Conservation (phyloP, 2,329 filamentous ascomycete genomes). For the Cyphellophora attinorum region DNA sequence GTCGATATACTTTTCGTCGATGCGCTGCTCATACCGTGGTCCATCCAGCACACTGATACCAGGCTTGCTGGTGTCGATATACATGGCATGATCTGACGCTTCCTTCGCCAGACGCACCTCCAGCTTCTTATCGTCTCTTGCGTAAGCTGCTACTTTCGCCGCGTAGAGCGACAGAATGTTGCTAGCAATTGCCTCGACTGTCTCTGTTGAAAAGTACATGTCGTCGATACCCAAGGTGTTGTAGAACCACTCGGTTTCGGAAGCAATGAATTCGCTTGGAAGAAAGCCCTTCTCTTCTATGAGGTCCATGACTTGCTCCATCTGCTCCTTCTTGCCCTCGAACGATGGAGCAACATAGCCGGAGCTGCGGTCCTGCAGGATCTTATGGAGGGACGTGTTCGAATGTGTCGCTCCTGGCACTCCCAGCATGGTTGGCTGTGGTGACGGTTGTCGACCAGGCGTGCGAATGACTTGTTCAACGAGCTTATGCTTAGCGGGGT, state of each 20-base stretch:
- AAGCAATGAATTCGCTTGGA: conserved; percentile 69
- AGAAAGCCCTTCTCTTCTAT: conserved; percentile 77
- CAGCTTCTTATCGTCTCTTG: conserved; percentile 83
- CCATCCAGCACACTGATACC: conserved; percentile 67
- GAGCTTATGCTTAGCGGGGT: conserved; percentile 42
- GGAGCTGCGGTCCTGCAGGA: conserved; percentile 78
- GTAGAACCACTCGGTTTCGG: conserved; percentile 94
- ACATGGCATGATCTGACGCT: conserved; percentile 86
- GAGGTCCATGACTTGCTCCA: conserved; percentile 74
- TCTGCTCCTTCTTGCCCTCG: conserved; percentile 84
- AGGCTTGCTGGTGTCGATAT: conserved; percentile 93
- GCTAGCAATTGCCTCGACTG: conserved; percentile 74
- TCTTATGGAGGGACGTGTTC: conserved; percentile 47
- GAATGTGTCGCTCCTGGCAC: conserved; percentile 48
- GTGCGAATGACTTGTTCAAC: conserved; percentile 45
- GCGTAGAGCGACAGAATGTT: conserved; percentile 95
- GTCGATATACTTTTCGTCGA: conserved; percentile 93
- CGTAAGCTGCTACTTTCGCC: conserved; percentile 88
- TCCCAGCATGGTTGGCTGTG: conserved; percentile 77
- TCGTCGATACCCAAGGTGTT: conserved; percentile 95
- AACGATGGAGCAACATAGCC: conserved; percentile 95
- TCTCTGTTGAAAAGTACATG: conserved; percentile 93
- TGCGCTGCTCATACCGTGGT: conserved; percentile 84
- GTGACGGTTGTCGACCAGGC: conserved; percentile 62
- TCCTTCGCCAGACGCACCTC: conserved; percentile 97